Evolutionary conservation across 768 basidiomycete genomes (phyloP), one percentile per base, ranked within the genome.

Genomic region (Macrolepiota albuminosa): DNA sequence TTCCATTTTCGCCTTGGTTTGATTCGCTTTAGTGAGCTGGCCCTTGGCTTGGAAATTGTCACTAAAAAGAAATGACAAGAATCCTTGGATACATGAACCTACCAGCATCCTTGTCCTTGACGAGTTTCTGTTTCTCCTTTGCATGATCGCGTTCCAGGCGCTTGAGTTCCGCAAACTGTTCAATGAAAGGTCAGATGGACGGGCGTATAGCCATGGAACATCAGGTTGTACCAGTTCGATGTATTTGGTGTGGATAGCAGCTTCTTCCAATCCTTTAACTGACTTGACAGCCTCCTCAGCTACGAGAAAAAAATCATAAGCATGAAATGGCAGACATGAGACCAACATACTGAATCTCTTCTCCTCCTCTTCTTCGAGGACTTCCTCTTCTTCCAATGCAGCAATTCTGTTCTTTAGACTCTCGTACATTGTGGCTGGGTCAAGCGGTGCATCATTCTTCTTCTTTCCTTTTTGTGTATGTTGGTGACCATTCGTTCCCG

Each of bases 81-180:
- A 9, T 43, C 18, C 11, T 11, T 8, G 51, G 34, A 46, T 53
- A 36, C n/a, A 61, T 42, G 37, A 34, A 31, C 46, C 72, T 75
- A 91, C 91, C 90, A 64, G 90, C 84, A 74, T 94, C 93, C 76
- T 93, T 93, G 78, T 95, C 93, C 75, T 94, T 94, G 52, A 84
- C 79, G 34, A 94, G 78, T 69, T 94, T 94, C 77, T 94, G 92
- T 72, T 91, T 93, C 78, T 94, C 93, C 75, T 91, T 94, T 43
- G 91, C 87, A 67, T 93, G 89, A 69, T 93, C 92, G 63, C 93
- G 83, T 73, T 95, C 93, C 68, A 91, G 73, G 54, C 90, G 82
- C 71, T 93, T 93, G 71, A 92, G 76, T 72, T 94, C 92, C 67
- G 91, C 90, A 72, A 93, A 95, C 92, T 95, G 67, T 26, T 67